These are phyloP conservation scores for Primulina eburnea DNA, from an alignment of 257 asterid species.

Conservation along the genomic window DNA sequence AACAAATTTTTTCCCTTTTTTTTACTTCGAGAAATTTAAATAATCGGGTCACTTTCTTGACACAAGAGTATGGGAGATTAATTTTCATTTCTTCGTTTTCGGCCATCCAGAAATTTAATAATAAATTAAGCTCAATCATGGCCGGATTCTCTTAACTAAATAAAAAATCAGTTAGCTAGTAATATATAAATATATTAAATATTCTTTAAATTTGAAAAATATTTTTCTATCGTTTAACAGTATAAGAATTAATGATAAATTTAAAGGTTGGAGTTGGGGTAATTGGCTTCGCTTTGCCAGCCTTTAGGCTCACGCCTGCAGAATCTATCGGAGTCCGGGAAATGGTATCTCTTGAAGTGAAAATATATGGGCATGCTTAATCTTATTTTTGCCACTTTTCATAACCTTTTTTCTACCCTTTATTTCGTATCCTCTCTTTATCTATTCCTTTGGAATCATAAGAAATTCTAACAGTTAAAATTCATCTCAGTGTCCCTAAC, in stretches of 20 bases:
- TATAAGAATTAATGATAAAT: not conserved
- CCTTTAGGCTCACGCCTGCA: conserved; percentile 59
- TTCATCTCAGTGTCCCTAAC: not conserved
- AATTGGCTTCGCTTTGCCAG: conserved; percentile 37
- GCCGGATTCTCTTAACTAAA: not conserved
- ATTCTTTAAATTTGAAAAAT: not conserved
- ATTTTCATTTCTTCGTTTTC: not conserved
- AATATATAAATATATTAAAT: no score
- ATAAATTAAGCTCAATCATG: not conserved
- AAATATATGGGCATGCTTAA: conserved; percentile 48
- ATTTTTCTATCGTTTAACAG: no score
- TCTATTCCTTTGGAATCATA: no score
- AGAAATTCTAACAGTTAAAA: not conserved
- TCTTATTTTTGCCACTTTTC: not conserved
- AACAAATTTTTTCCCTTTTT: no score
- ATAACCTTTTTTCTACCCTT: no score
- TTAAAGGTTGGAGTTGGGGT: not conserved
- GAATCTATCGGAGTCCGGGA: conserved; percentile 41
- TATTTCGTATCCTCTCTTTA: not conserved
- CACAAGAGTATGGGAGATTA: not conserved
- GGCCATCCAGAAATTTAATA: not conserved
- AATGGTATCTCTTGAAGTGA: conserved; percentile 5
- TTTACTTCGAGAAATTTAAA: not conserved
- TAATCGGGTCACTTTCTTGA: not conserved
- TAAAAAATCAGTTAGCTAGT: no score